phyloP scores from a whole-genome alignment of 352 stramenopile species.

The Globisporangium spiculum region DNA sequence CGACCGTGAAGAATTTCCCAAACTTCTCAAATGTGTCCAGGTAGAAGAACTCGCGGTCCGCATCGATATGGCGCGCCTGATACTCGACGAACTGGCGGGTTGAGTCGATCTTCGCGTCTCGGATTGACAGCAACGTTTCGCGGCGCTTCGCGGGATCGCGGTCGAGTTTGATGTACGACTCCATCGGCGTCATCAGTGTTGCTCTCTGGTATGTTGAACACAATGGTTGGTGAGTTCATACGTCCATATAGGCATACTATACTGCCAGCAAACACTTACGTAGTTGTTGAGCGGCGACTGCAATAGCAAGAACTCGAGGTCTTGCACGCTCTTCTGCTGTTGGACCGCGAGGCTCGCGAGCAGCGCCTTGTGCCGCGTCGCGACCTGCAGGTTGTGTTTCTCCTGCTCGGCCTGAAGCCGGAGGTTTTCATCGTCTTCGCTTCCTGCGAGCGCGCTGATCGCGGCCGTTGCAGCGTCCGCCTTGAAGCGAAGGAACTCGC shows the following conservation, averaged over 20 bases:
- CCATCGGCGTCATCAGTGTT: conserved; percentile 70
- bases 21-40: conserved; percentile 66
- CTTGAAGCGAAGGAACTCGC: conserved; percentile 47
- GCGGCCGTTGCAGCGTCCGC: conserved; percentile 14
- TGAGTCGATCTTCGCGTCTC: conserved; percentile 47
- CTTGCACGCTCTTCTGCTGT: conserved; percentile 43
- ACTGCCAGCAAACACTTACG: conserved; percentile 26
- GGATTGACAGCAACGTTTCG: conserved; percentile 37
- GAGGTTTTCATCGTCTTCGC: conserved; percentile 9
- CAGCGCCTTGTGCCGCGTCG: conserved; percentile 27
- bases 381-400: conserved; percentile 26
- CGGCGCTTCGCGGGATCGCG: conserved; percentile 38
- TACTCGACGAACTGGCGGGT: conserved; percentile 41
- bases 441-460: background rate
- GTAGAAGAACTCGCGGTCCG: conserved; percentile 59
- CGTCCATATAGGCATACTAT: background rate
- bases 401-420: conserved; percentile 23
- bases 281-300: conserved; percentile 55
- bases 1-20: conserved; percentile 66
- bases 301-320: conserved; percentile 36
- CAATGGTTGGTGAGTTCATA: background rate
- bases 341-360: conserved; percentile 32
- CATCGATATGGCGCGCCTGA: conserved; percentile 47
- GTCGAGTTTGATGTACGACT: conserved; percentile 53
- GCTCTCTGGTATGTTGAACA: conserved; percentile 29